Base-by-base conservation (phyloP, 2,329 filamentous ascomycete genomes). In the Alternaria hordeiaustralica region DNA sequence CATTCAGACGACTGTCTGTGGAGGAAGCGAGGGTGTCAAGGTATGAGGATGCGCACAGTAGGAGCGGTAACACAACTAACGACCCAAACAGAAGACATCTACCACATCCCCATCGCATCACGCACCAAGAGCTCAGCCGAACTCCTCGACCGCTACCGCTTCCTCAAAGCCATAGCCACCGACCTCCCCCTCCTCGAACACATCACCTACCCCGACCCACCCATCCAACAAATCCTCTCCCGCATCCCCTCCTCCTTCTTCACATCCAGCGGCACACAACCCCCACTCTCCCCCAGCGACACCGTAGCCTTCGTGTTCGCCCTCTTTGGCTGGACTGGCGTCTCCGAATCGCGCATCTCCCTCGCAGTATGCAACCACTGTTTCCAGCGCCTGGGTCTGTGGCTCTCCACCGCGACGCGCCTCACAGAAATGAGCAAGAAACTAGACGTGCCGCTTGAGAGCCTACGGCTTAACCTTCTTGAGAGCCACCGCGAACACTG, bases 1-100 rank as follows among this genome's bases (percentile, higher is more conserved):
- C 95, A 99, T 77, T 87, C 89, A 26, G 90, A 93, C 56, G 89
- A 89, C 65, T 99, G 95, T 75, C 84, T 96, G 18, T 99, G 95
- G 96, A 88, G 89, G 71, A 92, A 89, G 77, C 89, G 89, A 63
- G 94, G 93, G n/a, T 97, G 94, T 77, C 94, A 97, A 80, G 89
- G 91, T 93, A 83, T 69, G 25, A n/a, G 11, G 18, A 36, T 0
- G 11, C 11, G 4, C 11, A 1, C n/a, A 43, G 9, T 15, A 21
- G 8, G 9, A 20, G 10, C 72, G 64, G 56, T 1, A 15, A 50
- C 30, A 23, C 18, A 4, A 18, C 67, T 78, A 59, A 80, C 60
- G 47, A 44, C 3, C 3, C 21, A 12, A 20, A 25, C 65, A 87
- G 86, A 87, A 66, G 88, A 89, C 41, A 90, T 91, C 45, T 89